Evolutionary conservation across 106 monocot genomes (phyloP), one percentile per base, ranked within the genome.

Genomic region (Ottelia alismoides): DNA sequence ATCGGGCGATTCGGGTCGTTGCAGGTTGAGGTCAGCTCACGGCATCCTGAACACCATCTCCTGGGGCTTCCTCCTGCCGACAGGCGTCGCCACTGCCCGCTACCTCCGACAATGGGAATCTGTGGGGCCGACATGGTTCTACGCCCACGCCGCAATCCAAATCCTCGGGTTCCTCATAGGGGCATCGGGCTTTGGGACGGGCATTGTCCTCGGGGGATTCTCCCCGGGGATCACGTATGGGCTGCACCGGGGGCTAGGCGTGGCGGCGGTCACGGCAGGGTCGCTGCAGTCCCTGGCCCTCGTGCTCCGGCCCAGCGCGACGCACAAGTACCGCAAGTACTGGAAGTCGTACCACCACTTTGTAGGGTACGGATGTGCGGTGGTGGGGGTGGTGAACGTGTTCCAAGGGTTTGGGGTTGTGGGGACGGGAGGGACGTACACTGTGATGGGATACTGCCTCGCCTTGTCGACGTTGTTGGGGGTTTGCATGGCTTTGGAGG

Each of bases 331-430:
- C 56, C 63, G 92, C 22, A 82, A 72, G 73, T 92, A 92, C 66
- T 92, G 92, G 86, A 92, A 87, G 68, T 82, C 79, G 31, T 92
- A 92, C 78, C 92, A 92, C 73, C 92, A 86, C 52, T 64, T 92
- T 29, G 74, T 92, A 2, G 92, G 92, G 40, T 92, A 92, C 57
- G 74, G 77, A 25, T 76, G 76, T 60, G 76, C 73, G 21, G 86
- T 83, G 45, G 25, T 87, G 0, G 82, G 79, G 43, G 76, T 86
- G 65, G 86, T 92, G 67, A 92, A 92, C 54, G 84, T 88, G 26
- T 88, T 88, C 60, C 84, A 88, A 51, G 93, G 93, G 40, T 68
- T 88, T 22, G 88, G 79, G 63, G 70, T 72, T 55, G 81, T 88
- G 80, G 93, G 76, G 49, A 49, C 81, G 3, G 67, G 65, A 2